Evolutionary conservation across 495 filamentous ascomycete genomes (phyloP), one percentile per base, ranked within the genome.

Genomic region (Penicillium atrosanguineum): DNA sequence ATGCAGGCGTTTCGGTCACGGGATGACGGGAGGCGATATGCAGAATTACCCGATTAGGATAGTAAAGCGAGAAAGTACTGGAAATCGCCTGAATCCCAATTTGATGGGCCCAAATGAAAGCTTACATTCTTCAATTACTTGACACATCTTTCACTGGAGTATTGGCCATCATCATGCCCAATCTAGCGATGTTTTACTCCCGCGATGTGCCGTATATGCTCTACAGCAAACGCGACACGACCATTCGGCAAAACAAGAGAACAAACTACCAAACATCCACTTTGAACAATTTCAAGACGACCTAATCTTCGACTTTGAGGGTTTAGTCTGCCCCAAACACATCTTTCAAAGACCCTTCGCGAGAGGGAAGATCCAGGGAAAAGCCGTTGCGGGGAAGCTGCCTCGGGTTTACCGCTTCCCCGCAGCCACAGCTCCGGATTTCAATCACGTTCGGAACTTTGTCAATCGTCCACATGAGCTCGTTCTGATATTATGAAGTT

Each of bases 31-130:
- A 38, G 36, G 3, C 36, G n/a, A 38, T 11, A 16, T 4, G 5
- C 45, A 49, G 36, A 59, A 59, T 59, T 59, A 53, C 56, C 46
- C 1, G 46, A 50, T 53, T n/a, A 42, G 11, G 56, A 50, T 2
- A 47, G 19, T 49, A 50, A 53, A 26, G 42, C 6, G 56, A 59
- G 56, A 59, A 48, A 55, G 4, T 28, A 28, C 26, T 28, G 4
- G 26, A 28, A 4, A 7, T 28, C 26, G 26, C 26, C 26, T 7
- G 26, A 28, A 28, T 28, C 4, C 26, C 7, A 28, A 7, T 28
- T 28, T 28, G 7, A 4, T 28, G 26, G 7, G n/a, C 26, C 26
- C 26, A 28, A 28, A 28, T 4, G 26, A 28, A 28, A 28, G 26
- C 7, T 7, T 28, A 28, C 26, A n/a, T n/a, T n/a, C n/a, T 28